A percentile compares a stretch with the other conserved stretches of the same genome.
Conservation (phyloP, 257 asterid species). For the Penstemon eatonii region DNA sequence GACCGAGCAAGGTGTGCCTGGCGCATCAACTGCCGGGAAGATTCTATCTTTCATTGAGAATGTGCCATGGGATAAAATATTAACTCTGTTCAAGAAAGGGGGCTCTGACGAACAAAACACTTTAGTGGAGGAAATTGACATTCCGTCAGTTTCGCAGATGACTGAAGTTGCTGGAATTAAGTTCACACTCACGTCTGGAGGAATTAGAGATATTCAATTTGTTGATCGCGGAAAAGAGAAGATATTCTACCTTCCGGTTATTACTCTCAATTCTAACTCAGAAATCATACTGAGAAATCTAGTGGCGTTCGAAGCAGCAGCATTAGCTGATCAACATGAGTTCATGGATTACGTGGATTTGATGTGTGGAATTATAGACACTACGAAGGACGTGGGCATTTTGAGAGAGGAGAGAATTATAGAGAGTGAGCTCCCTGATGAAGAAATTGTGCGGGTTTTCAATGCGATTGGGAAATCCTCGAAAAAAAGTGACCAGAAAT, state of each 20-base stretch:
- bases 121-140: constrained; percentile 29
- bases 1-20: constrained; percentile 12
- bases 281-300: constrained; percentile 51
- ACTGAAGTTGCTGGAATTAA: constrained; percentile 21
- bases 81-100: constrained; percentile 2
- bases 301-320: constrained; percentile 56
- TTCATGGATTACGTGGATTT: constrained; percentile 51
- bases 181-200: constrained; percentile 28
- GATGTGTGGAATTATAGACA: constrained; percentile 53
- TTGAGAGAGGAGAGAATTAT: constrained; percentile 41
- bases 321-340: constrained; percentile 33
- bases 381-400: constrained; percentile 41
- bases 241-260: constrained; percentile 42
- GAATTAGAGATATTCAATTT: constrained; percentile 38
- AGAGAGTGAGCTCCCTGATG: constrained; percentile 33
- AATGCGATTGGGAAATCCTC: constrained; percentile 43
- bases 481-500: constrained; percentile 16
- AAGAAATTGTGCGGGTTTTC: constrained; percentile 43
- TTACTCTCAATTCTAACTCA: constrained; percentile 38
- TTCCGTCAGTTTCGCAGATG: constrained; percentile 41
- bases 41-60: constrained; percentile 20
- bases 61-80: constrained; percentile 23
- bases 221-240: constrained; percentile 19
- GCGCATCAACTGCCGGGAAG: constrained; percentile 16
- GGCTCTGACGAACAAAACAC: neutral